phyloP scores from a whole-genome alignment of 2,329 filamentous ascomycete species.

The Claviceps pazoutovae region DNA sequence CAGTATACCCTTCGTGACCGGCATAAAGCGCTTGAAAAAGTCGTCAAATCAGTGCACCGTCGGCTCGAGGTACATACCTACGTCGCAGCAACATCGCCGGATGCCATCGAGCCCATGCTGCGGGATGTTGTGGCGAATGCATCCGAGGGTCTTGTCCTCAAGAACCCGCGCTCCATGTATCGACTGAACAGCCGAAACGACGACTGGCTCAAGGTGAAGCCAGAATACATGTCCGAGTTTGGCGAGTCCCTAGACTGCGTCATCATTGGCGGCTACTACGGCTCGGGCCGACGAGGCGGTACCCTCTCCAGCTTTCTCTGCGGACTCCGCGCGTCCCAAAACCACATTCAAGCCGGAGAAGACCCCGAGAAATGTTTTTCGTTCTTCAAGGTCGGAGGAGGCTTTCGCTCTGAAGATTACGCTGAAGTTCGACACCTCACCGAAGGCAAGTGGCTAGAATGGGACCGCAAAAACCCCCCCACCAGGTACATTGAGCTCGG shows the following conservation, averaged over 20 bases:
- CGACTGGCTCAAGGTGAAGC: slow-evolving; percentile 98
- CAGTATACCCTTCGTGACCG: slow-evolving; percentile 74
- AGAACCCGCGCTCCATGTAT: slow-evolving; percentile 83
- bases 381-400: slow-evolving; percentile 98
- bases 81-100: slow-evolving; percentile 47
- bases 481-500: slow-evolving; percentile 67
- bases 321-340: slow-evolving; percentile 62
- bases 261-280: slow-evolving; percentile 85
- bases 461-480: slow-evolving; percentile 66
- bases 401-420: slow-evolving; percentile 76
- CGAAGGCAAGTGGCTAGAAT: slow-evolving; percentile 81
- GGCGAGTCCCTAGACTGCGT: slow-evolving; percentile 86
- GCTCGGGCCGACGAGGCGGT: slow-evolving; percentile 73
- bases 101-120: slow-evolving; percentile 65
- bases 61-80: slow-evolving; percentile 75
- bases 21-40: slow-evolving; percentile 56
- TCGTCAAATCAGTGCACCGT: slow-evolving; percentile 55
- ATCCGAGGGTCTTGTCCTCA: slow-evolving; percentile 82
- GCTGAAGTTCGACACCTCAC: slow-evolving; percentile 69
- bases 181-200: slow-evolving; percentile 79
- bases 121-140: slow-evolving; percentile 74
- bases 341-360: slow-evolving; percentile 43
- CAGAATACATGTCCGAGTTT: slow-evolving; percentile 95
- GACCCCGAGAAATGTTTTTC: slow-evolving; percentile 69
- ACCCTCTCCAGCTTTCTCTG: slow-evolving; percentile 79